Evolutionary conservation across 2,329 filamentous ascomycete species (phyloP).

Genomic region (Bipolaris victoriae): DNA sequence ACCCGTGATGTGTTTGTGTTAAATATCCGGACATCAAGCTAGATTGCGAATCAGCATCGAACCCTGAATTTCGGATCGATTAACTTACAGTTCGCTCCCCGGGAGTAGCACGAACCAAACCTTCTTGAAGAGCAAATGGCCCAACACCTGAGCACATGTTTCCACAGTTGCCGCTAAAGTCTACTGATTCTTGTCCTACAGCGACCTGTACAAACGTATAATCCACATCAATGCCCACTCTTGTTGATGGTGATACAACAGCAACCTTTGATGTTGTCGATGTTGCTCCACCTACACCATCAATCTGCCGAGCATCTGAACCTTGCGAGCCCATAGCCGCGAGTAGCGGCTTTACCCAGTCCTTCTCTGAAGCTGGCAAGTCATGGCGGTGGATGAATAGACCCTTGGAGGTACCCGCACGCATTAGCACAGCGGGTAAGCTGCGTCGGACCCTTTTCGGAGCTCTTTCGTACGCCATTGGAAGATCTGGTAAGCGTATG

Average conservation of each 20-base stretch:
- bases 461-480: constrained; percentile 18
- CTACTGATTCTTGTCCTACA: constrained; percentile 65
- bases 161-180: constrained; percentile 74
- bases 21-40: constrained; percentile 60
- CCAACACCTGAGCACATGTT: constrained; percentile 74
- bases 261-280: constrained; percentile 74
- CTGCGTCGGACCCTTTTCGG: constrained; percentile 24
- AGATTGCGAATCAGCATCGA: constrained; percentile 1
- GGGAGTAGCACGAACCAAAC: constrained; percentile 51
- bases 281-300: constrained; percentile 72
- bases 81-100: constrained; percentile 27
- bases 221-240: constrained; percentile 61
- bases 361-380: constrained; percentile 56
- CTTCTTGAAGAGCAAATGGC: constrained; percentile 65
- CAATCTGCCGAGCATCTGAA: constrained; percentile 69
- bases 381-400: constrained; percentile 53
- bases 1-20: constrained; percentile 73
- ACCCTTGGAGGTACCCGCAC: constrained; percentile 50
- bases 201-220: constrained; percentile 75
- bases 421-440: constrained; percentile 49
- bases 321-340: constrained; percentile 70
- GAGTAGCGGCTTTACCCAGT: constrained; percentile 62
- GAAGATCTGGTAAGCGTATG: constrained; percentile 11
- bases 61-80: background rate
- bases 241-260: constrained; percentile 61